Base-by-base conservation (phyloP, 148 eudicot species). In the Nyssa sinensis region DNA sequence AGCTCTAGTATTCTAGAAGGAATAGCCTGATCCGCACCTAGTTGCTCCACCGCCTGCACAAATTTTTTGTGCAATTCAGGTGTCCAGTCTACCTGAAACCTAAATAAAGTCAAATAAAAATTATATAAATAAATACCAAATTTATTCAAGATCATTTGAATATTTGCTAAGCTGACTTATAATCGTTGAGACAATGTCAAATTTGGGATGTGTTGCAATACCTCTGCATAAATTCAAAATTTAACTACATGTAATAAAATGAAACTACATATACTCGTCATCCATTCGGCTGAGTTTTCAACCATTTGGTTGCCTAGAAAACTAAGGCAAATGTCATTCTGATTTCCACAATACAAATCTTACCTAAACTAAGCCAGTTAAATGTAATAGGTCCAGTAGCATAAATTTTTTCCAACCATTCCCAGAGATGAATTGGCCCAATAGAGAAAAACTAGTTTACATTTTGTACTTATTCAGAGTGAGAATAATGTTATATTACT, bases 71-170 rank as follows among this genome's bases (percentile, higher is more conserved):
- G 97, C 75, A 92, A 77, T 41, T 90, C 90, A 69, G 90, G 73
- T 6, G 93, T 90, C 97, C 97, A 90, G 69, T 92, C 97, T 74
- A 92, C 90, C 94, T 92, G 90, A 72, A 82, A 64, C 63, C n/a
- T 25, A 39, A 47, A 27, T 27, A 21, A 32, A 62, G 33, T 12
- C 1, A 4, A 25, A 19, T 55, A 21, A 37, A 16, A 29, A 9
- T 10, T 9, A 21, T 25, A 64, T 33, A 29, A 19, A 19, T 10
- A 39, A 28, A 27, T 41, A 21, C 19, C 44, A 30, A 28, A 11
- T 8, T 17, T 37, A 62, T 21, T 61, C 29, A 21, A 4, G 19
- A 7, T 72, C 27, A 27, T 21, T 59, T 32, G 23, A 60, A 34
- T 8, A 16, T 34, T 71, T 2, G 32, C 25, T 17, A 69, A 69